Evolutionary conservation across 768 basidiomycete species (phyloP).

Genomic region (Artomyces pyxidatus): DNA sequence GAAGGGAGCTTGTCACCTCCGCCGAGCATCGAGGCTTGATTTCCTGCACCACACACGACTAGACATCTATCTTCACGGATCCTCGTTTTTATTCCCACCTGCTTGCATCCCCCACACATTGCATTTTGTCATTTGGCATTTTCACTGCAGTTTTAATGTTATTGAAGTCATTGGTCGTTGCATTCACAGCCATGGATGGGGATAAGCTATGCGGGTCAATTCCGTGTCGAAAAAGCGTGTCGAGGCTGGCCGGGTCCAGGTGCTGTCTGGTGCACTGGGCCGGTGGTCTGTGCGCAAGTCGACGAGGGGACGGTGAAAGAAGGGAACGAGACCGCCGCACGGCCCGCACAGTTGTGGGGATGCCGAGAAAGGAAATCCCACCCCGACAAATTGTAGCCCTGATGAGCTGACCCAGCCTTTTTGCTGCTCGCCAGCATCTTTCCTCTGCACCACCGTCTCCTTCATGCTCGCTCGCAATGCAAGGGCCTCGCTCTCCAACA

Average conservation of each 20-base stretch:
- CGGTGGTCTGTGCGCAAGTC: too few relatives aligned
- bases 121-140: not conserved
- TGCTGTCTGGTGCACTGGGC: too few relatives aligned
- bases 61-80: conserved; percentile 10
- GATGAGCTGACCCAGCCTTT: not conserved
- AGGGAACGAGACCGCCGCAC: too few relatives aligned
- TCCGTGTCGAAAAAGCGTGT: too few relatives aligned
- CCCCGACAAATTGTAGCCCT: not conserved
- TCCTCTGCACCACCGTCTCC: not conserved
- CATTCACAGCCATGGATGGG: not conserved
- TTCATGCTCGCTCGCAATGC: conserved; percentile 17
- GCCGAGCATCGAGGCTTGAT: conserved; percentile 29
- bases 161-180: not conserved
- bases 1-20: conserved; percentile 37
- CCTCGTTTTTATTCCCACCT: conserved; percentile 13
- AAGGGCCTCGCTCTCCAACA: conserved; percentile 6
- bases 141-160: not conserved
- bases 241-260: too few relatives aligned
- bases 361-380: not conserved
- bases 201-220: not conserved
- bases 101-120: not conserved
- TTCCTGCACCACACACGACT: conserved; percentile 1
- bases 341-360: not conserved
- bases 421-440: not conserved
- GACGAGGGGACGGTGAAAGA: too few relatives aligned